Conservation (phyloP, 2,329 filamentous ascomycete species). For the Zasmidium citrigriseum region DNA sequence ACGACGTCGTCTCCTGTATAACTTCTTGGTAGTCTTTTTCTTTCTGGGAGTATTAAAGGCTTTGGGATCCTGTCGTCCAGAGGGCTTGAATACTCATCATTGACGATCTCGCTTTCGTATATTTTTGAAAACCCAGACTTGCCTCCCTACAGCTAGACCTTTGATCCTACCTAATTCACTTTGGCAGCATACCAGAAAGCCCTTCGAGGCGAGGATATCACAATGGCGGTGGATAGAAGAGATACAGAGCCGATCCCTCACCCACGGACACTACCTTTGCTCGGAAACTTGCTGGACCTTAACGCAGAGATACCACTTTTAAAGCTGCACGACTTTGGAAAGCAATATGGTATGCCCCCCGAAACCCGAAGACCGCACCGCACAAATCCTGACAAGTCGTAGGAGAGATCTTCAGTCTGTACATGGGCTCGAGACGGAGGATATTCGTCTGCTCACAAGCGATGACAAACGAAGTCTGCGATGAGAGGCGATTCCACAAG, state of each 20-base stretch:
- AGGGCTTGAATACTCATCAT: too few species aligned
- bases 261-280: conserved; percentile 63
- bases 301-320: conserved; percentile 57
- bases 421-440: conserved; percentile 17
- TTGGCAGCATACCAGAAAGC: background rate
- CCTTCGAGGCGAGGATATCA: background rate
- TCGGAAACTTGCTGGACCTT: conserved; percentile 68
- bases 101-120: too few species aligned
- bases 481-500: conserved; percentile 58
- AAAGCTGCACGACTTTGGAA: conserved; percentile 54
- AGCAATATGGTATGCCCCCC: conserved; percentile 19
- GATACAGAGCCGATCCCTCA: conserved; percentile 55
- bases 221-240: conserved; percentile 22
- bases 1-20: background rate
- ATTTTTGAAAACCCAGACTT: too few species aligned
- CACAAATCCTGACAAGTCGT: conserved; percentile 3
- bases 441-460: conserved; percentile 26
- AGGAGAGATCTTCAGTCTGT: conserved; percentile 26
- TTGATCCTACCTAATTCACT: too few species aligned
- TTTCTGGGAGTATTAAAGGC: too few species aligned
- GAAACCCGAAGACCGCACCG: background rate
- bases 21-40: background rate
- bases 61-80: too few species aligned
- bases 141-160: too few species aligned
- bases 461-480: conserved; percentile 42